These are phyloP conservation scores for Wallacemonas rigidus DNA, from an alignment of 208 protist species.

Conservation along the genomic window DNA sequence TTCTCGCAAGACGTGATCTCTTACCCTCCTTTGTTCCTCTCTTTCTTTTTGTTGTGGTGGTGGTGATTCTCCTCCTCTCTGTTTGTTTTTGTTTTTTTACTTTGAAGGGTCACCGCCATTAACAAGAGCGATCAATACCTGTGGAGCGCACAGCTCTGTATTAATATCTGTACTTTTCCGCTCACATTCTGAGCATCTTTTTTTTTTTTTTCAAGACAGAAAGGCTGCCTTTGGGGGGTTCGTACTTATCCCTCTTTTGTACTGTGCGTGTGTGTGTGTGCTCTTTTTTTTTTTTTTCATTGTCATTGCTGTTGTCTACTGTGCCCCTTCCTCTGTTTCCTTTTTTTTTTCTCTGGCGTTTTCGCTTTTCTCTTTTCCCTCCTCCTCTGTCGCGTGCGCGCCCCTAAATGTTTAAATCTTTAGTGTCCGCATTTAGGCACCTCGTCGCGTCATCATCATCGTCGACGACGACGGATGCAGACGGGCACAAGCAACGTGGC, in stretches of 20 bases:
- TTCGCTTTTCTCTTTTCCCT: constrained; percentile 4
- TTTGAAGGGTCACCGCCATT: too few relatives aligned
- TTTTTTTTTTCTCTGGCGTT: constrained; percentile 1
- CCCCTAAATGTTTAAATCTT: constrained; percentile 10
- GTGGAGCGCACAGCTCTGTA: too few relatives aligned
- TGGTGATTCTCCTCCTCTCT: too few relatives aligned
- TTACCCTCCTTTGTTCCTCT: too few relatives aligned
- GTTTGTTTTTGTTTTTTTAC: too few relatives aligned
- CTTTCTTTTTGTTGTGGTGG: too few relatives aligned
- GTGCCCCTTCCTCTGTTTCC: constrained; percentile 7
- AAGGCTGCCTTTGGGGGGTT: neutral
- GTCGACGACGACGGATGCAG: neutral
- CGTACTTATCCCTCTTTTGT: neutral
- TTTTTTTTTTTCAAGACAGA: constrained; percentile 1
- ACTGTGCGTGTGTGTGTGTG: constrained; percentile 1
- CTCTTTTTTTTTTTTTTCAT: constrained; percentile 21
- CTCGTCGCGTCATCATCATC: neutral
- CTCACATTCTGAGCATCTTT: neutral
- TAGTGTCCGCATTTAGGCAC: constrained; percentile 5
- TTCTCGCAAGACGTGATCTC: neutral
- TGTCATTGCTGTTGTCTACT: constrained; percentile 13
- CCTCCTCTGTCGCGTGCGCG: neutral
- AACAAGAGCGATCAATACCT: too few relatives aligned
- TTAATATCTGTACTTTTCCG: too few relatives aligned
- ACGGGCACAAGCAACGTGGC: neutral